Percentiles rank a stretch among this genome's conserved stretches.
Conservation (phyloP, 2,329 filamentous ascomycete species). For the Gaeumannomyces sp. region DNA sequence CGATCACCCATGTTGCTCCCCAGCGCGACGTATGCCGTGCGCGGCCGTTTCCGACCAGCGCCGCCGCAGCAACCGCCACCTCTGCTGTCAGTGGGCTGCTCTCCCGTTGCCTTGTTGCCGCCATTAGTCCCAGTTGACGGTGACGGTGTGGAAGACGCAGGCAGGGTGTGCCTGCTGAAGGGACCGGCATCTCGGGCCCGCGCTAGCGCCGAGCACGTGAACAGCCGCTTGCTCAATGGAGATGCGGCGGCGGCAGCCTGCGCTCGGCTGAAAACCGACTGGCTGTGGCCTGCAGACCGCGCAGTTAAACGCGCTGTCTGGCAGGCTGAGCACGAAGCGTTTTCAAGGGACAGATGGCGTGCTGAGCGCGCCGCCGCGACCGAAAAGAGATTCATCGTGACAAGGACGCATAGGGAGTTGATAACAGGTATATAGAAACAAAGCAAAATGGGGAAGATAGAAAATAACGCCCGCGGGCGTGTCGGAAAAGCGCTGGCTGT, state of each 20-base stretch:
- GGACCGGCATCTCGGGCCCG: not conserved
- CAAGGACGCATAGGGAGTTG: not conserved
- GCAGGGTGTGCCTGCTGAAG: conserved; percentile 14
- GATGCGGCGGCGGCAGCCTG: not conserved
- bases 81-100: not conserved
- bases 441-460: too few species aligned
- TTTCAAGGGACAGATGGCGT: not conserved
- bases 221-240: not conserved
- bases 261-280: too few species aligned
- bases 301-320: not conserved
- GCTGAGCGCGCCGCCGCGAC: too few species aligned
- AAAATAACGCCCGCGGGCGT: too few species aligned
- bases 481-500: too few species aligned
- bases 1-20: conserved; percentile 91
- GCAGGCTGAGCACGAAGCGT: not conserved
- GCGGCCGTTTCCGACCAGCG: conserved; percentile 21
- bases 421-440: too few species aligned
- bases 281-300: not conserved
- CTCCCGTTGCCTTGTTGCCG: too few species aligned
- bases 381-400: not conserved
- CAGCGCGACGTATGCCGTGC: conserved; percentile 72
- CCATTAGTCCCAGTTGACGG: too few species aligned
- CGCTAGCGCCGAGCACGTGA: not conserved
- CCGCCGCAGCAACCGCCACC: conserved; percentile 21
- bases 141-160: not conserved